Percentiles rank a stretch among this genome's conserved stretches.
Conservation (phyloP, 331 rosid species). For the Telfairia occidentalis region DNA sequence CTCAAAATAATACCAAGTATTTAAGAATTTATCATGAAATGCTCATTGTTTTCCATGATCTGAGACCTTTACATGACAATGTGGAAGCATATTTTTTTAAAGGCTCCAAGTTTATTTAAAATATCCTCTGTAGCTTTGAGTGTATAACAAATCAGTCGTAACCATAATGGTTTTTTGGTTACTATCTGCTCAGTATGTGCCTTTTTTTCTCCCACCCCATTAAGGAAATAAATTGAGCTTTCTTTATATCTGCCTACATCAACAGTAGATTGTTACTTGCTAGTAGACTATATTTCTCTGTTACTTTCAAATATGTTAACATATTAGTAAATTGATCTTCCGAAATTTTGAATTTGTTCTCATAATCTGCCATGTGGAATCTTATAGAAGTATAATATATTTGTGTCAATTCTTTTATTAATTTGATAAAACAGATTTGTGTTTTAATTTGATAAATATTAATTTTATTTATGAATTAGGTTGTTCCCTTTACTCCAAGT, state of each 20-base stretch:
- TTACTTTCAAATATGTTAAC: background rate
- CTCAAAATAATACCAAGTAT: too few species aligned
- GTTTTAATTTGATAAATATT: constrained; percentile 8
- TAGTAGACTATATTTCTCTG: background rate
- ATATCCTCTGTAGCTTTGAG: too few species aligned
- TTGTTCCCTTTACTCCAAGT: constrained; percentile 94
- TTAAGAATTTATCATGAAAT: too few species aligned
- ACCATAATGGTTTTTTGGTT: background rate
- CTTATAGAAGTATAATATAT: background rate
- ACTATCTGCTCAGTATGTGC: background rate
- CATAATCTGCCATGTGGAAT: background rate
- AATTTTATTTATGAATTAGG: constrained; percentile 29
- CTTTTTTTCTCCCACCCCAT: background rate
- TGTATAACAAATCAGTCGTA: background rate
- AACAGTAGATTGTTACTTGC: background rate
- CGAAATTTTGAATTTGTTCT: background rate
- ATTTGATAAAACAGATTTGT: background rate
- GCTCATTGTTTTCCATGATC: background rate
- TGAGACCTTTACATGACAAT: background rate
- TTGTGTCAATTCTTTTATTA: background rate
- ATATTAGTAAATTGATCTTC: background rate
- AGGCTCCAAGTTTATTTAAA: background rate
- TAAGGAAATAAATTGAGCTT: background rate
- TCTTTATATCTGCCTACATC: background rate
- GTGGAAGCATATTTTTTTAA: background rate